Evolutionary conservation across 805 yeast species (phyloP).

Genomic region (Lachancea waltii): DNA sequence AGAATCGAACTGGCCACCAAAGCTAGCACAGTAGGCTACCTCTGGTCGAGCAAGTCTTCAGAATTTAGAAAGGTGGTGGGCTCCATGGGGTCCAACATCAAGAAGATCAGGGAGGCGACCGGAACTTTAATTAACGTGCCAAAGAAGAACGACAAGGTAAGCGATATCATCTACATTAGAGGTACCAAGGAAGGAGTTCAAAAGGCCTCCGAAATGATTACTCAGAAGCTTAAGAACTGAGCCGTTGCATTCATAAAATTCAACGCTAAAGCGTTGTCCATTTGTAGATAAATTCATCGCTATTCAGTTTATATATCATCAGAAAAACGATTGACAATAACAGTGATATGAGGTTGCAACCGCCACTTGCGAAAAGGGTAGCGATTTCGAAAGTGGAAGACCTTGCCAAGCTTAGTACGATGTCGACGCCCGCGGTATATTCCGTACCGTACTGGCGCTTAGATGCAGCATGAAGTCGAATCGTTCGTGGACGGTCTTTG

Average conservation of each 20-base stretch:
- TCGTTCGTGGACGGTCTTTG: conserved; percentile 42
- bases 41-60: conserved; percentile 48
- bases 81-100: conserved; percentile 64
- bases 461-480: conserved; percentile 37
- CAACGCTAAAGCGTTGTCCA: neutral
- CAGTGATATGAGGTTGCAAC: too few species aligned
- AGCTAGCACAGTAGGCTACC: conserved; percentile 50
- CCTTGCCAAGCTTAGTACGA: neutral
- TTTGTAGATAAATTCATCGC: neutral
- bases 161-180: conserved; percentile 50
- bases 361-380: too few species aligned
- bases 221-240: conserved; percentile 21
- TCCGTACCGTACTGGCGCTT: too few species aligned
- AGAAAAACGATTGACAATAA: conserved; percentile 1
- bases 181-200: conserved; percentile 54
- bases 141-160: conserved; percentile 44
- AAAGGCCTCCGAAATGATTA: conserved; percentile 39
- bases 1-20: conserved; percentile 42
- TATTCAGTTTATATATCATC: neutral
- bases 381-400: too few species aligned
- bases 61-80: conserved; percentile 65
- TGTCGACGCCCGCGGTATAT: neutral
- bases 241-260: neutral
- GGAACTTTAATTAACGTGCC: conserved; percentile 61
- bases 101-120: conserved; percentile 50